Evolutionary conservation across 345 rosid species (phyloP), one percentile per base, ranked within the genome.

Genomic region (Erysimum cheiranthoides): DNA sequence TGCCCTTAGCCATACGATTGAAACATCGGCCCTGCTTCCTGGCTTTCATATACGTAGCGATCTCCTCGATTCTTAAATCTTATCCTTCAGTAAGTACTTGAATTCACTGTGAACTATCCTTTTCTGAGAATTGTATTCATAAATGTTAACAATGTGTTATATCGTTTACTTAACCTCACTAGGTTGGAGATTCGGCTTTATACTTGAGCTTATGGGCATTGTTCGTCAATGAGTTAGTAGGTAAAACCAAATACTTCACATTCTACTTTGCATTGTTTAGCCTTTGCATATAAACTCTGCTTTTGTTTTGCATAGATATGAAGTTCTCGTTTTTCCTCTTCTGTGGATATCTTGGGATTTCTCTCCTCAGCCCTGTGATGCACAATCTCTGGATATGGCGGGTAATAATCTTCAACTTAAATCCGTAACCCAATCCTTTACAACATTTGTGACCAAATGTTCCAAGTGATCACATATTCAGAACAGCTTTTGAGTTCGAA

Each of bases 321-420:
- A 88, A 92, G 68, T 95, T 95, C 84, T 85, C 97, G 35, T 87
- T 90, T 83, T 86, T 95, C 80, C 91, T 95, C 81, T 90, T 89
- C 80, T 90, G 98, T 63, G 97, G 97, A 80, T 90, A 90, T 71
- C 80, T 92, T 8, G 99, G 99, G 32, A 84, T 92, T 56, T 87
- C 98, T 54, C 93, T 95, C 46, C 96, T 95, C 69, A 89, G 98
- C 77, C 96, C 98, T 69, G 97, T 92, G 81, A 92, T 95, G 98
- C 97, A 90, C 87, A 95, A 92, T 70, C 85, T 92, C 43, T 95
- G 98, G 98, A 90, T 92, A 79, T 95, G 98, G 99, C 85, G 97
- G 98, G 99, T 92, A 88, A 76, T 92, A 88, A 76, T 60, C 59
- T 38, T 73, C 74, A 50, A 52, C 51, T 45, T 45, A 35, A 57